Evolutionary conservation across 257 asterid genomes (phyloP).

Genomic region (Craterostigma plantagineum): DNA sequence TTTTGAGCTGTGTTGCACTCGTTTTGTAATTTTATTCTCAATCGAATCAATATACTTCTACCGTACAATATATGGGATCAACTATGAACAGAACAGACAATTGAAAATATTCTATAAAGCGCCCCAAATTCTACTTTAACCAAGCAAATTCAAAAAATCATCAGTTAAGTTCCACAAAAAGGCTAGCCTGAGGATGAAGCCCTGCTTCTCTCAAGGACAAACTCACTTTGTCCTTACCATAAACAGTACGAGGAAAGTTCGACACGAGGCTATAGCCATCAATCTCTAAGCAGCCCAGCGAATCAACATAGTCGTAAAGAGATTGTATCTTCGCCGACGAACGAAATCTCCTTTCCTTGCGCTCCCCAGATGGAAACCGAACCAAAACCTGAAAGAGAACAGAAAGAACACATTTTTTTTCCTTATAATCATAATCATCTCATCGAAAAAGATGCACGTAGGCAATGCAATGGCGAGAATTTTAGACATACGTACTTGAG

Average conservation of each 20-base stretch:
- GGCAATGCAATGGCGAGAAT: not conserved
- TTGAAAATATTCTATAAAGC: too few species aligned
- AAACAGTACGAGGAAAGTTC: constrained; percentile 78
- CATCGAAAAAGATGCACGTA: too few species aligned
- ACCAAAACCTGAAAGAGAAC: constrained; percentile 47
- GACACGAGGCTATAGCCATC: constrained; percentile 51
- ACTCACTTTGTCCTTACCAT: constrained; percentile 46
- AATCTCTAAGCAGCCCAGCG: constrained; percentile 62
- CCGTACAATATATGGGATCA: too few species aligned
- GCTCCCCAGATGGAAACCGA: constrained; percentile 85
- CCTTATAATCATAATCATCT: too few species aligned
- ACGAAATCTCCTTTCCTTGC: constrained; percentile 75
- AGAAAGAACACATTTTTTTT: too few species aligned
- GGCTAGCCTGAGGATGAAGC: constrained; percentile 94
- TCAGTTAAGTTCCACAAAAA: constrained; percentile 47
- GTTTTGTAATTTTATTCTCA: too few species aligned
- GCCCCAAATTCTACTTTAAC: too few species aligned
- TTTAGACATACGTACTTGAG: constrained; percentile 67
- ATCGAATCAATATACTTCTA: too few species aligned
- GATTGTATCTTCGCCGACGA: constrained; percentile 39
- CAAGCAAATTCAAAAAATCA: too few species aligned
- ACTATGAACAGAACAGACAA: too few species aligned
- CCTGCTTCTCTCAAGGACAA: constrained; percentile 67
- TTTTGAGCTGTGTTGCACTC: too few species aligned
- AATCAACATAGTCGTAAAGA: constrained; percentile 74